Evolutionary conservation across 768 basidiomycete genomes (phyloP), one percentile per base, ranked within the genome.

Genomic region (Chalciporus pseudorubinellus): DNA sequence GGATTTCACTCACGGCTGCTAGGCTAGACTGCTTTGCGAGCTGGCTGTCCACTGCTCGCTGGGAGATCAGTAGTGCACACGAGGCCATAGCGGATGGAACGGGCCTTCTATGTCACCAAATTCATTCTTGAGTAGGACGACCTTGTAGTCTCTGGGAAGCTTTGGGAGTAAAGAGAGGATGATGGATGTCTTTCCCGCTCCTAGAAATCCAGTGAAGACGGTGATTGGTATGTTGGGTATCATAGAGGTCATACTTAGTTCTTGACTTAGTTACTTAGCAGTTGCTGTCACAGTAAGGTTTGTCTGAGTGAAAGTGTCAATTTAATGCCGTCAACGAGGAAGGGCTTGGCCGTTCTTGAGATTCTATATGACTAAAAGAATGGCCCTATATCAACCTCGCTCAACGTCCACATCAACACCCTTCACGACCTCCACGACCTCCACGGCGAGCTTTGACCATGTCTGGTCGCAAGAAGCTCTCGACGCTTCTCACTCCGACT

Each of bases 171-270:
- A 75, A 2, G 89, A 87, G 16, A 95, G 80, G 56, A 97, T 95
- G 22, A 89, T 75, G 3, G 83, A 83, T 0, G 87, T 89, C 68
- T 89, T 89, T 39, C 88, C 89, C 16, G 87, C 87, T 3, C 88
- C 89, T 4, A 93, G 80, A 65, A 92, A 95, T 14, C 94, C 94
- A n/a, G 94, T 98, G 70, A 95, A 92, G 51, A 95, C 89, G 1
- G 95, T 95, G 57, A 97, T 86, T 12, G 92, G 92, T 59, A 93
- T 94, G 42, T 52, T 10, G 48, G 53, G 36, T 49, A 34, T 44
- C 10, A 18, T 44, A 33, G 9, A 47, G 18, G 46, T 6, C 63
- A 65, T 63, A 39, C 14, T 48, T 12, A n/a, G n/a, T n/a, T n/a
- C n/a, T n/a, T n/a, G n/a, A n/a, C n/a, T n/a, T n/a, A 21, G 48